Percentiles rank a stretch among this genome's conserved stretches.
These are phyloP conservation scores for Fusarium nematophilum DNA, from an alignment of 2,329 filamentous ascomycete genomes.

Conservation along the genomic window DNA sequence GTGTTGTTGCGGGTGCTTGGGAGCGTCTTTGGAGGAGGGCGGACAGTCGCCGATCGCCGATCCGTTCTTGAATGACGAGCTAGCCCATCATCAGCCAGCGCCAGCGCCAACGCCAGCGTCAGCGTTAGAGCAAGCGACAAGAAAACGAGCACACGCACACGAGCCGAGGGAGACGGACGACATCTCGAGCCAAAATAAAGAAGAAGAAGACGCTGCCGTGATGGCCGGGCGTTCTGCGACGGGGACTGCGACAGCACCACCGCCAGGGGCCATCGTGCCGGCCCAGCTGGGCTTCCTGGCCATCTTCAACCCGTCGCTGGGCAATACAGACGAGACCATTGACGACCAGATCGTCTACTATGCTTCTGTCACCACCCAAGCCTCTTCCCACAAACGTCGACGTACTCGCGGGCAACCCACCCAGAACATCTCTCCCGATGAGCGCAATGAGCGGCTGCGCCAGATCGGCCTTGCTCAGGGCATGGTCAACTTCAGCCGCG, in stretches of 20 bases:
- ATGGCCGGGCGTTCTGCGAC: slow-evolving; percentile 35
- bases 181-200: neutral
- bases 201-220: neutral
- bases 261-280: slow-evolving; percentile 60
- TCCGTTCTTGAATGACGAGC: slow-evolving; percentile 1
- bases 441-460: slow-evolving; percentile 86
- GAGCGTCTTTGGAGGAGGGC: slow-evolving; percentile 27
- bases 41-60: slow-evolving; percentile 17
- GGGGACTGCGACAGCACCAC: slow-evolving; percentile 28
- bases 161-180: neutral
- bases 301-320: slow-evolving; percentile 92
- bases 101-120: slow-evolving; percentile 2
- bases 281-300: slow-evolving; percentile 91
- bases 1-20: slow-evolving; percentile 1
- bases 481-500: slow-evolving; percentile 92
- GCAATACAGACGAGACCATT: slow-evolving; percentile 67
- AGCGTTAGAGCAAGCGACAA: too few relatives aligned
- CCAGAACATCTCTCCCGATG: slow-evolving; percentile 65
- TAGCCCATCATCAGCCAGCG: slow-evolving; percentile 12
- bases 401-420: slow-evolving; percentile 56
- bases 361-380: slow-evolving; percentile 68
- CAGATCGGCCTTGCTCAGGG: slow-evolving; percentile 97
- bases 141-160: neutral
- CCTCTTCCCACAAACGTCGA: slow-evolving; percentile 54
- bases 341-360: slow-evolving; percentile 94